Conservation (phyloP, 805 yeast genomes). For the Saccharomycopsis schoenii region DNA sequence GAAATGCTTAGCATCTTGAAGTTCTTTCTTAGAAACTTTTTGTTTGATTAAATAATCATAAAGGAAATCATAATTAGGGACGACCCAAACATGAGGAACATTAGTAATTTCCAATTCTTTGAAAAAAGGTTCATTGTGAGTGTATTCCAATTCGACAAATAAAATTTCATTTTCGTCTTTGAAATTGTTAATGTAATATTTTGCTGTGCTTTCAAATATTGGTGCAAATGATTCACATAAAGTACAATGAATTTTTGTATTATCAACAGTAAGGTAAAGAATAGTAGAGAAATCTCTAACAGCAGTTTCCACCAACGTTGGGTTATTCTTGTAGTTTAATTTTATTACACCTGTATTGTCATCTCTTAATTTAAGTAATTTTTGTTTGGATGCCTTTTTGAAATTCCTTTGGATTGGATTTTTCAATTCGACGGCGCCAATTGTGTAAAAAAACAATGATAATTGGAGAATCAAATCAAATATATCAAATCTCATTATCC, state of each 20-base stretch:
- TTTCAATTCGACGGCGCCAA: background rate
- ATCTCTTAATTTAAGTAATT: background rate
- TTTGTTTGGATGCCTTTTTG: background rate
- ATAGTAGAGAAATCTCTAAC: slow-evolving; percentile 8
- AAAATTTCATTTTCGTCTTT: slow-evolving; percentile 26
- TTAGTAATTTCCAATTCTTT: slow-evolving; percentile 33
- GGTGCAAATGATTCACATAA: slow-evolving; percentile 12
- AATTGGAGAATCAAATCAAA: background rate
- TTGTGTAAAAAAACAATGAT: background rate
- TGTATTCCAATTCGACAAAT: slow-evolving; percentile 44
- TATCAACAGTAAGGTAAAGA: slow-evolving; percentile 12
- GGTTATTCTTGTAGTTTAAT: slow-evolving; percentile 6
- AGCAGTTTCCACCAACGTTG: slow-evolving; percentile 1
- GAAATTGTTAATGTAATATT: background rate
- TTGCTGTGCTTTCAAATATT: slow-evolving; percentile 10
- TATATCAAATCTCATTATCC: background rate
- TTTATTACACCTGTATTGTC: background rate
- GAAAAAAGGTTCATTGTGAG: slow-evolving; percentile 33
- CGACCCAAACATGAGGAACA: slow-evolving; percentile 61
- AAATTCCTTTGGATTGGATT: background rate
- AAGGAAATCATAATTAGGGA: slow-evolving; percentile 33
- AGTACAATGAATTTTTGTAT: slow-evolving; percentile 5
- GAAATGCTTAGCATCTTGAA: background rate
- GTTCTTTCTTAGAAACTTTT: background rate
- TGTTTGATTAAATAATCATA: background rate